Conservation (phyloP, 2,329 filamentous ascomycete species). For the Nemania sp. region DNA sequence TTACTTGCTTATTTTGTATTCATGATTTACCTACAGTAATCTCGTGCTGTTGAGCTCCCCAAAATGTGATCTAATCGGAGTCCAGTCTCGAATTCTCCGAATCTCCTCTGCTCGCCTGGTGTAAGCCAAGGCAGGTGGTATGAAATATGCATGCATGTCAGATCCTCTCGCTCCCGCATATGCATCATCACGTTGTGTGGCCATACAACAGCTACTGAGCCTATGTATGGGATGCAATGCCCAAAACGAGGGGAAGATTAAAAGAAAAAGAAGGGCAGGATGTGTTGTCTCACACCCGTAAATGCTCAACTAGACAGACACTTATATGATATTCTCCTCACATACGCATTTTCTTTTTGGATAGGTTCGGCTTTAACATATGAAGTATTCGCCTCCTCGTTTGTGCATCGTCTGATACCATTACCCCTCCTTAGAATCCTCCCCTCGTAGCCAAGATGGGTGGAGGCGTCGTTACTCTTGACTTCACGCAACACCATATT, state of each 20-base stretch:
- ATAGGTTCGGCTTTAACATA: background rate
- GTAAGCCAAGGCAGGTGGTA: too few relatives aligned
- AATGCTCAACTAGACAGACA: background rate
- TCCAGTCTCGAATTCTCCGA: conserved; percentile 16
- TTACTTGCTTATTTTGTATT: too few relatives aligned
- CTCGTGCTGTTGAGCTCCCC: background rate
- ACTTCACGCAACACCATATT: conserved; percentile 23
- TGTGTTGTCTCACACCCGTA: background rate
- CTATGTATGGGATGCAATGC: background rate
- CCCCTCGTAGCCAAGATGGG: conserved; percentile 5
- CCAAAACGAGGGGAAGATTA: conserved; percentile 9
- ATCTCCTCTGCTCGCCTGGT: too few relatives aligned
- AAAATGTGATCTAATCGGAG: conserved; percentile 11
- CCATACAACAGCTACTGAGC: conserved; percentile 10
- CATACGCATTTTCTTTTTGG: background rate
- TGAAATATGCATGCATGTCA: conserved; percentile 10
- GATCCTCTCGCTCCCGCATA: conserved; percentile 11
- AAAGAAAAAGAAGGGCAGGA: background rate
- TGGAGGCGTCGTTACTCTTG: conserved; percentile 12
- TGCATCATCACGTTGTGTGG: conserved; percentile 12
- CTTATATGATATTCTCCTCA: background rate
- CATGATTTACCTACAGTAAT: background rate
- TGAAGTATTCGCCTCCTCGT: background rate
- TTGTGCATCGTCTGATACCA: background rate
- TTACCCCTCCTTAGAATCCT: conserved; percentile 1